These are phyloP conservation scores for Aspergillus steynii DNA, from an alignment of 495 filamentous ascomycete genomes.

Conservation along the genomic window DNA sequence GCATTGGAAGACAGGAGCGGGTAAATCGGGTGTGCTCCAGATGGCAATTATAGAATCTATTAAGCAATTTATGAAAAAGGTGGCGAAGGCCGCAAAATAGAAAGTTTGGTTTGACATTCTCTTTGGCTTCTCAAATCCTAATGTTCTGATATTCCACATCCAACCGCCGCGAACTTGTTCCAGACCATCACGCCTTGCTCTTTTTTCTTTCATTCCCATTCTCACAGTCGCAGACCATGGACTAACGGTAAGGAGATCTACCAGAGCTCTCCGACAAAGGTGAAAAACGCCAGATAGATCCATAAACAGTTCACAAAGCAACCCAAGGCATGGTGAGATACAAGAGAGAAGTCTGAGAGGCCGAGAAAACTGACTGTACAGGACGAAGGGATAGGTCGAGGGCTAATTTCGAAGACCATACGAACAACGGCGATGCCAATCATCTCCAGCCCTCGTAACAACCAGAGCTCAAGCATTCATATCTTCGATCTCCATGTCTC, in stretches of 20 bases:
- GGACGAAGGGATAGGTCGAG: background rate
- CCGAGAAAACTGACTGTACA: background rate
- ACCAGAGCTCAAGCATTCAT: constrained; percentile 13
- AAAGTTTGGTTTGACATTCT: background rate
- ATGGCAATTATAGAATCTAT: background rate
- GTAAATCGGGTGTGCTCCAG: background rate
- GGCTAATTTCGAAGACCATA: too few species aligned
- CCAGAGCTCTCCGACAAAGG: background rate
- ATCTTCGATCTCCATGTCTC: constrained; percentile 36
- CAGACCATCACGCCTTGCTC: background rate
- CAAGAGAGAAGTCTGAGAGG: background rate
- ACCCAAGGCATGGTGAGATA: background rate
- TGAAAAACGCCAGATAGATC: background rate
- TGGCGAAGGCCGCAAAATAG: background rate
- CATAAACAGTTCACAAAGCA: background rate
- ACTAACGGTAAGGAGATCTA: background rate
- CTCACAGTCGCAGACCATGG: background rate
- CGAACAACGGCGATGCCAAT: background rate
- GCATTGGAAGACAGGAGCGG: background rate
- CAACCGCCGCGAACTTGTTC: background rate
- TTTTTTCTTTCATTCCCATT: background rate
- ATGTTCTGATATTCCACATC: too few species aligned
- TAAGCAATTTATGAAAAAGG: background rate
- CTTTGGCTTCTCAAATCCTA: background rate
- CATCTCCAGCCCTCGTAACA: background rate